Base-by-base conservation (phyloP, 1,284 basidiomycete genomes). In the Trametes versicolor region DNA sequence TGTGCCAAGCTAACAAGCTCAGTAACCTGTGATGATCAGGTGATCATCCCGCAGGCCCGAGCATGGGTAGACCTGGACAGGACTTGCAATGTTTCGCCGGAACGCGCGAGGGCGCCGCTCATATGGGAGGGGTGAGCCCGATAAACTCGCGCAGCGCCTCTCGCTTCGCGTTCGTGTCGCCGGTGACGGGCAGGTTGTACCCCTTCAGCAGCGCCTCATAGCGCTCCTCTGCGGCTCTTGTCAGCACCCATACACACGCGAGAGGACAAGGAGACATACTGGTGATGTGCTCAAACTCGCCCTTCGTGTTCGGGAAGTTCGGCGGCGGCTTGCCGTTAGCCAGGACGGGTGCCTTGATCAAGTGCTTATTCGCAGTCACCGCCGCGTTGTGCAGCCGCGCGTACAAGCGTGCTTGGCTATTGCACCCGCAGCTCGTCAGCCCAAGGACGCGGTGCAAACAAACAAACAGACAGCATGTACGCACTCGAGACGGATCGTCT, bases 251-350 rank as follows among this genome's bases (percentile, higher is more conserved):
- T n/a, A 7, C 9, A 19, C 15, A 32, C 19, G 5, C 27, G 25
- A 17, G 10, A 23, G 25, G 21, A 19, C 32, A 43, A 19, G 19
- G 7, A 13, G 17, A 76, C 78, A 52, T 53, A 80, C 80, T 80
- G 10, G 78, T 81, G 32, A 81, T 70, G 62, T 80, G 78, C 63
- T 80, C 79, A 61, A 80, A 80, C 67, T 81, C 80, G 61, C 80
- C 80, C 71, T 78, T 77, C 2, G 80, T 80, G 4, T 69, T 75
- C 21, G 80, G 80, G 71, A 78, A 79, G 64, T 79, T 77, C 23
- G 66, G 64, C 9, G 78, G 77, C 2, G 73, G 60, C 70, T 80
- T 80, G 4, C 80, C 78, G 57, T 74, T 75, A 23, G 75, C 72
- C 67, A 74, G 75, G 19, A 73, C 65, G 4, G 74, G 74, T 19